phyloP scores from a whole-genome alignment of 1,139 yeast genomes.

The Yamadazyma kanchanaburiensis region DNA sequence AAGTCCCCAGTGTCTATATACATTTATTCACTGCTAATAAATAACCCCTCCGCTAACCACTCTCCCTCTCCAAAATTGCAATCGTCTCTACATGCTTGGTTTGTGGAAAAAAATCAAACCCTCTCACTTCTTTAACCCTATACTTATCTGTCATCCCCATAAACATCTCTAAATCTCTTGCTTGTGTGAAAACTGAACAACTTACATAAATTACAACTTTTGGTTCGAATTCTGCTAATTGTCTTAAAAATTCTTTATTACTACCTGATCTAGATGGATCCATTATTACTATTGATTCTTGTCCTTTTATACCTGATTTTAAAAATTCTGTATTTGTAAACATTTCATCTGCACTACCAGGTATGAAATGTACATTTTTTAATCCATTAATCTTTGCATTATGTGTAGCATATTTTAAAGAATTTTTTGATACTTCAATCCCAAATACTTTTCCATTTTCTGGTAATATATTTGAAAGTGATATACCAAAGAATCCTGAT shows the following conservation, averaged over 20 bases:
- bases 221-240: constrained; percentile 36
- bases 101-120: constrained; percentile 49
- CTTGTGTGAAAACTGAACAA: constrained; percentile 47
- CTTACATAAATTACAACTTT: constrained; percentile 38
- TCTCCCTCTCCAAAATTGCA: constrained; percentile 34
- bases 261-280: constrained; percentile 49
- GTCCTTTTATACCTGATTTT: constrained; percentile 23
- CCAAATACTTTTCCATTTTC: constrained; percentile 38
- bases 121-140: constrained; percentile 28
- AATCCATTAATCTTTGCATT: constrained; percentile 40
- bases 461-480: constrained; percentile 27
- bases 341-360: constrained; percentile 37
- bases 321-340: constrained; percentile 26
- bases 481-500: constrained; percentile 44
- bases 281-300: constrained; percentile 37
- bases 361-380: constrained; percentile 28
- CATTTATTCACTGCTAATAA: too few relatives aligned
- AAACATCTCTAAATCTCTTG: constrained; percentile 37
- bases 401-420: constrained; percentile 36
- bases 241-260: constrained; percentile 28
- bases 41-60: too few relatives aligned
- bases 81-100: constrained; percentile 47
- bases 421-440: constrained; percentile 33
- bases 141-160: constrained; percentile 24
- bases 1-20: too few relatives aligned